Evolutionary conservation across 2,329 filamentous ascomycete genomes (phyloP), one percentile per base, ranked within the genome.

Genomic region (Byssochlamys sp.): DNA sequence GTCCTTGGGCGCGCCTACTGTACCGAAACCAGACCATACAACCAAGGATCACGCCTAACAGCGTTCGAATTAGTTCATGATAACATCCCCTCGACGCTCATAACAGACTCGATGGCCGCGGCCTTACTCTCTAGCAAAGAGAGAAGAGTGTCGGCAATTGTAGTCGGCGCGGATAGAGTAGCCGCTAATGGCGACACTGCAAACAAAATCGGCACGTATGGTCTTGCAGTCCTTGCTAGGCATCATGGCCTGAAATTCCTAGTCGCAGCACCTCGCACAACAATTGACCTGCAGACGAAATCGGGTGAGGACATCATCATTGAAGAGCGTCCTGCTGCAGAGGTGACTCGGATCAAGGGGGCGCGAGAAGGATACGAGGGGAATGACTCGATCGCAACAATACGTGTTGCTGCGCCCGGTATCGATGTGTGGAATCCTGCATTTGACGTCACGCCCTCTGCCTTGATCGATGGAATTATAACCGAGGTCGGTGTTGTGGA

Each of bases 121-220:
- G 87, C 92, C 0, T 81, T 99, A 7, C 88, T 99, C 69, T 80
- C 63, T 59, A 73, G 58, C 67, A 57, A 79, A 25, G 75, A 80
- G 39, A 81, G 85, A 68, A 85, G 86, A 66, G 89, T 99, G 59
- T 82, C 84, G 4, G 92, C 91, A 4, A 89, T 99, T 55, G 87
- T 99, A 29, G 94, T 99, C 0, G 94, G 94, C 28, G 94, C 94
- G 2, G 94, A 99, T 72, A 85, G 94, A 57, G 94, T 99, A 12
- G 94, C 92, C 31, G 89, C 91, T 54, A 99, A 99, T 67, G 94
- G 94, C 29, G 94, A 99, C 75, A 97, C 94, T 0, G 94, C 94
- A 57, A 99, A 99, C 78, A 99, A 99, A 78, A 95, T 99, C 60
- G 94, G 94, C 55, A 99, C 94, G 0, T 97, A 99, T 71, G 83